Evolutionary conservation across 2,329 filamentous ascomycete genomes (phyloP).

Genomic region (Gliomastix tumulicola): DNA sequence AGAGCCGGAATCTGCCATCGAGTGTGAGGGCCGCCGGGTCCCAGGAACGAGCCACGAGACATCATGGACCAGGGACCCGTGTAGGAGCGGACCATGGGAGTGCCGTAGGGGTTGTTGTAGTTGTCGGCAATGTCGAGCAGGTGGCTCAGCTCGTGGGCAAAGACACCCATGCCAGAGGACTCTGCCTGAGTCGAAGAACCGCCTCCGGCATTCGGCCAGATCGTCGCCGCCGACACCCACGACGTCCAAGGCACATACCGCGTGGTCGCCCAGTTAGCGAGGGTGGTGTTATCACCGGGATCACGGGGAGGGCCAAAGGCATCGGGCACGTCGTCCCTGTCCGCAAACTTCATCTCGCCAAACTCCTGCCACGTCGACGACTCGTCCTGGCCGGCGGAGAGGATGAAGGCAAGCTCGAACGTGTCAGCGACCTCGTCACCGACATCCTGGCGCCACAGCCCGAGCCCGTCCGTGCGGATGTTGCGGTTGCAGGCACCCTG

Average conservation of each 20-base stretch:
- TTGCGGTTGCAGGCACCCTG: conserved; percentile 34
- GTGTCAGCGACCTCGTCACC: conserved; percentile 38
- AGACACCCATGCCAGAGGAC: conserved; percentile 44
- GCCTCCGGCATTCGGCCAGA: conserved; percentile 46
- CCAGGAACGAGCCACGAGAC: conserved; percentile 43
- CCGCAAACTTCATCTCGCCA: conserved; percentile 43
- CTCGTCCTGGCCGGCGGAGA: conserved; percentile 47
- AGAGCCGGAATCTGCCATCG: conserved; percentile 44
- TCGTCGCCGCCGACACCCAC: conserved; percentile 40
- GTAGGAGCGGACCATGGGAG: conserved; percentile 36
- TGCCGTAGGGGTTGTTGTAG: conserved; percentile 45
- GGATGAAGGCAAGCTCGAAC: conserved; percentile 45
- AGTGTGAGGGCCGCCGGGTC: conserved; percentile 44
- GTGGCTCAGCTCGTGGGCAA: conserved; percentile 45
- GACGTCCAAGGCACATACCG: conserved; percentile 47
- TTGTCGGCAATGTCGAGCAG: conserved; percentile 46
- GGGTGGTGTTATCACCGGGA: conserved; percentile 19
- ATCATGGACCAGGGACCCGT: conserved; percentile 48
- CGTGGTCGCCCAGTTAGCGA: conserved; percentile 38
- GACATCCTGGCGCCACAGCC: conserved; percentile 42
- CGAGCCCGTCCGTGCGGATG: conserved; percentile 40
- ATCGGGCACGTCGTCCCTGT: conserved; percentile 37
- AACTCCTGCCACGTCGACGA: conserved; percentile 51
- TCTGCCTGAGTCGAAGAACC: conserved; percentile 47
- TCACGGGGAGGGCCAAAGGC: conserved; percentile 37